Evolutionary conservation across 495 filamentous ascomycete species (phyloP).

Genomic region (Neurospora cerealis): DNA sequence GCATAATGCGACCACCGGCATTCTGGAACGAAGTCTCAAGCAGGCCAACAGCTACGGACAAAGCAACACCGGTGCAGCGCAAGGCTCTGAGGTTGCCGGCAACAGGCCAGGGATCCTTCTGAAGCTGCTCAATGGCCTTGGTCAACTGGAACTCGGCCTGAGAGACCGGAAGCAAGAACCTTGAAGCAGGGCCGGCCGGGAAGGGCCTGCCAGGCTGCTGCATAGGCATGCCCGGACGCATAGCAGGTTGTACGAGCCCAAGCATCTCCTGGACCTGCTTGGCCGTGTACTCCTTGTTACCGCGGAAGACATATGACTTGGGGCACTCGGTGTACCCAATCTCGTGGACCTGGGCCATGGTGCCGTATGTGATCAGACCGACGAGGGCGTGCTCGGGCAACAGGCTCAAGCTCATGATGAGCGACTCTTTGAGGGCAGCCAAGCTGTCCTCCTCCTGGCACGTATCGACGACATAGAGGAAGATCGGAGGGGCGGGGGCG

Average conservation of each 20-base stretch:
- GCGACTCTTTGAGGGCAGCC: constrained; percentile 87
- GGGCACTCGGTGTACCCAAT: constrained; percentile 96
- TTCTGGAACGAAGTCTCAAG: constrained; percentile 94
- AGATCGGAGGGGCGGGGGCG: constrained; percentile 89
- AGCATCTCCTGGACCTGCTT: constrained; percentile 99
- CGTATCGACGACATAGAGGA: constrained; percentile 95
- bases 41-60: constrained; percentile 88
- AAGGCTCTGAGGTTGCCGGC: constrained; percentile 86
- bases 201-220: constrained; percentile 63
- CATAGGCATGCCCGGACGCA: constrained; percentile 70
- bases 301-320: constrained; percentile 99
- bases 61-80: constrained; percentile 90
- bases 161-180: constrained; percentile 90
- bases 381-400: constrained; percentile 90
- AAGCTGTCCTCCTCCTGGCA: constrained; percentile 98
- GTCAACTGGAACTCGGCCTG: constrained; percentile 98
- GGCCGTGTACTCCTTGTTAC: constrained; percentile 91
- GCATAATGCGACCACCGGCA: constrained; percentile 89
- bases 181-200: constrained; percentile 69
- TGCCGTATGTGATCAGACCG: constrained; percentile 90
- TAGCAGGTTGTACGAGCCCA: constrained; percentile 56
- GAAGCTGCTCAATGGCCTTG: constrained; percentile 89
- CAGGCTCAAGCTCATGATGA: constrained; percentile 94
- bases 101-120: constrained; percentile 97
- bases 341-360: constrained; percentile 98